Evolutionary conservation across 805 yeast genomes (phyloP), one percentile per base, ranked within the genome.

Genomic region (Lipomyces chichibuensis): DNA sequence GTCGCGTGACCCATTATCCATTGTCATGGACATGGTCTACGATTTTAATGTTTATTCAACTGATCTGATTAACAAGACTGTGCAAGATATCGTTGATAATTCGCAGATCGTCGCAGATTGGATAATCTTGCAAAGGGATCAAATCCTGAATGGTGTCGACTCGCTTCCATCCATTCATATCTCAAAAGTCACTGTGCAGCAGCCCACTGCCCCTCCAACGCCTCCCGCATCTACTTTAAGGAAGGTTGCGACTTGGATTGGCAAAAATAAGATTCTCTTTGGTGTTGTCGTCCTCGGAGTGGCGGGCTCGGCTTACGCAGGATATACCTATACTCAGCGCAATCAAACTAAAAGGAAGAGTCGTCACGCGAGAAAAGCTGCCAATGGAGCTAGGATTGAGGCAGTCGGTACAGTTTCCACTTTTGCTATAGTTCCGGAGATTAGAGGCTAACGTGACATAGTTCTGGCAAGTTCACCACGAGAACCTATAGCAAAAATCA

Each of bases 401-500:
- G 94, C 90, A 8, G 85, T 91, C 35, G 73, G 72, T 69, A 63
- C 17, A 69, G 29, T 11, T 7, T 32, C 37, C 27, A 39, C 52
- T 35, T 35, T 1, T 20, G 6, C 25, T 14, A 17, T 46, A 29
- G 29, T 2, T 27, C 49, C 35, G 49, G 23, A 29, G 17, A 25
- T 37, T 33, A 13, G 20, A 11, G 53, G 11, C 17, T 59, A 53
- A 23, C 37, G 4, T 17, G 20, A 23, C 14, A 43, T 57, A 2
- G 79, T 92, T 25, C 79, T 91, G 3, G 83, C 91, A 3, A 96
- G 96, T 0, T 87, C 92, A 1, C 92, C 93, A 1, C 81, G 85
- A 2, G 94, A 90, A 69, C 91, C 92, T 0, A 78, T 90, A 64
- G 86, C 91, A 0, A 82, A 90, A 65, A 81, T 87, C 61, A 78